Conservation (phyloP, 768 basidiomycete genomes). For the Trametes cubensis region DNA sequence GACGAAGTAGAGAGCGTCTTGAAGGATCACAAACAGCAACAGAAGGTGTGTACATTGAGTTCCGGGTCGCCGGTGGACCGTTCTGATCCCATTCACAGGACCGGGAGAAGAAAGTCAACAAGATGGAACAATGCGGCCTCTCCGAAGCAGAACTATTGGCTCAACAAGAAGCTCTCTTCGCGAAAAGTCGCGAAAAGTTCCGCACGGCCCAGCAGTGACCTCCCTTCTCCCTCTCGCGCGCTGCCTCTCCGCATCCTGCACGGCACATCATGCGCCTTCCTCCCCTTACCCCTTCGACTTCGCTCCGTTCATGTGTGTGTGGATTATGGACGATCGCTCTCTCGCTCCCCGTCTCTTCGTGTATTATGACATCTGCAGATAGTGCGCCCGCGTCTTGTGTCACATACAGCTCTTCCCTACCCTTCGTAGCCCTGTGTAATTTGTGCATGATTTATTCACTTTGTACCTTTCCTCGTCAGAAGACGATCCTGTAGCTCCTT, state of each 20-base stretch:
- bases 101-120: slow-evolving; percentile 89
- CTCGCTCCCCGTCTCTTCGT: slow-evolving; percentile 19
- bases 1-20: slow-evolving; percentile 89
- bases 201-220: slow-evolving; percentile 57
- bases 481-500: slow-evolving; percentile 37
- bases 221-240: not conserved
- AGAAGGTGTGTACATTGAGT: slow-evolving; percentile 64
- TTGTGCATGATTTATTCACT: slow-evolving; percentile 29
- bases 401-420: slow-evolving; percentile 18
- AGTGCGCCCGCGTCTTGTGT: slow-evolving; percentile 7
- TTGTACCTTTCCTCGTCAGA: slow-evolving; percentile 20
- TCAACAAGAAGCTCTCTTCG: slow-evolving; percentile 90
- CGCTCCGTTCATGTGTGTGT: slow-evolving; percentile 2
- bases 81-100: slow-evolving; percentile 51
- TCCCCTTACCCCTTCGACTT: not conserved
- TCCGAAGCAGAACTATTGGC: slow-evolving; percentile 88
- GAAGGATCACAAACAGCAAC: slow-evolving; percentile 95
- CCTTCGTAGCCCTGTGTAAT: slow-evolving; percentile 24
- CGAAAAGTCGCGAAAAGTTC: slow-evolving; percentile 83
- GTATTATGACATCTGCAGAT: slow-evolving; percentile 23
- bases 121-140: slow-evolving; percentile 85
- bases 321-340: slow-evolving; percentile 24
- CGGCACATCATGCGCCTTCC: not conserved
- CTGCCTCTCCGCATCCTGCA: not conserved
- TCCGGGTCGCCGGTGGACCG: not conserved